Evolutionary conservation across 73 alveolate species (phyloP).

Genomic region (Tetrahymena thermophila): DNA sequence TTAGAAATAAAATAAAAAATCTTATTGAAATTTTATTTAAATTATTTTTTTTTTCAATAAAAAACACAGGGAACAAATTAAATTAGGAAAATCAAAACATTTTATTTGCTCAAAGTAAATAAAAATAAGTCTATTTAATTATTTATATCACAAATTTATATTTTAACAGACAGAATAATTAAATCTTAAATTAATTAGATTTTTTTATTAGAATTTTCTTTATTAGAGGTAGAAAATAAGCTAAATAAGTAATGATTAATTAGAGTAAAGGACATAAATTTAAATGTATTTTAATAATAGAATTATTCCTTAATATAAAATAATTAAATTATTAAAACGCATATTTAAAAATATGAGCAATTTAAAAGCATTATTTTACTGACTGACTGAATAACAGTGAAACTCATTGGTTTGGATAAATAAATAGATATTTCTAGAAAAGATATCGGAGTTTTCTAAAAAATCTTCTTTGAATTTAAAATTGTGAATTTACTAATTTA

Average conservation of each 20-base stretch:
- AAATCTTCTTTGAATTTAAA: not conserved
- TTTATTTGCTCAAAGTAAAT: too few relatives aligned
- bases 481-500: not conserved
- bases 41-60: too few relatives aligned
- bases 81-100: too few relatives aligned
- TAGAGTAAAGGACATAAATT: not conserved
- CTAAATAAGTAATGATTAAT: not conserved
- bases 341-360: not conserved
- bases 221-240: not conserved
- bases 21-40: too few relatives aligned
- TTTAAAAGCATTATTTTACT: not conserved
- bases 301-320: too few relatives aligned
- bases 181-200: not conserved
- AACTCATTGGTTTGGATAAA: not conserved
- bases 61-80: too few relatives aligned
- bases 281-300: not conserved
- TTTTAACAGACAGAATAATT: not conserved
- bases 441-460: not conserved
- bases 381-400: too few relatives aligned
- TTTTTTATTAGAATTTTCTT: not conserved
- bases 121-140: too few relatives aligned
- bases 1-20: too few relatives aligned
- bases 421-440: not conserved
- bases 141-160: not conserved
- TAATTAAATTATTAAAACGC: too few relatives aligned